A percentile compares a stretch with the other conserved stretches of the same genome.
Conservation (phyloP, 805 yeast species). For the Phaffomyces antillensis region DNA sequence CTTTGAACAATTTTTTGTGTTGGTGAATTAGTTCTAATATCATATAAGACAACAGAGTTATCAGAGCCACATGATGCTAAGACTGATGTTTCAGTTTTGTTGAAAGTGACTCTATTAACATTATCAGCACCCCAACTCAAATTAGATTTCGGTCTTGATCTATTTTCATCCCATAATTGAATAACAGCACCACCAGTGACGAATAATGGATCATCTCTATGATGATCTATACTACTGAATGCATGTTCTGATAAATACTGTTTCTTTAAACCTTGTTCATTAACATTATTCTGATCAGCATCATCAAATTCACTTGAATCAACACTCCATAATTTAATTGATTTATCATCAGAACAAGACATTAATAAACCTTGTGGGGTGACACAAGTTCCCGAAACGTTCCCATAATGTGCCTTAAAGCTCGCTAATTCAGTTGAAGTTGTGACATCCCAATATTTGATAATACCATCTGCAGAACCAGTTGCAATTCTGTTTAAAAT, state of each 20-base stretch:
- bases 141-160: slow-evolving; percentile 71
- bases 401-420: slow-evolving; percentile 84
- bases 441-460: slow-evolving; percentile 90
- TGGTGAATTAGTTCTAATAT: slow-evolving; percentile 83
- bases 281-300: slow-evolving; percentile 27
- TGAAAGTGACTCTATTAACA: slow-evolving; percentile 73
- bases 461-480: slow-evolving; percentile 92
- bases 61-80: slow-evolving; percentile 89
- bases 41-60: slow-evolving; percentile 85
- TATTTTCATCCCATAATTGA: slow-evolving; percentile 84
- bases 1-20: slow-evolving; percentile 82
- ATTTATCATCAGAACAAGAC: slow-evolving; percentile 88
- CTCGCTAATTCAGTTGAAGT: slow-evolving; percentile 68
- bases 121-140: slow-evolving; percentile 97
- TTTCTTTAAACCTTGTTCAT: slow-evolving; percentile 53
- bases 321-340: slow-evolving; percentile 85
- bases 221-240: slow-evolving; percentile 82
- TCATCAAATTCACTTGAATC: slow-evolving; percentile 42
- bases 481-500: slow-evolving; percentile 73
- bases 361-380: slow-evolving; percentile 46
- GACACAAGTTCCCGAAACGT: slow-evolving; percentile 78
- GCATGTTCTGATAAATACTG: slow-evolving; percentile 82
- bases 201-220: slow-evolving; percentile 61
- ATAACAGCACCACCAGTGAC: slow-evolving; percentile 90
- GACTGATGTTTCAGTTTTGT: slow-evolving; percentile 82